phyloP scores from a whole-genome alignment of 2,329 filamentous ascomycete genomes.

The Lachnellula arida region DNA sequence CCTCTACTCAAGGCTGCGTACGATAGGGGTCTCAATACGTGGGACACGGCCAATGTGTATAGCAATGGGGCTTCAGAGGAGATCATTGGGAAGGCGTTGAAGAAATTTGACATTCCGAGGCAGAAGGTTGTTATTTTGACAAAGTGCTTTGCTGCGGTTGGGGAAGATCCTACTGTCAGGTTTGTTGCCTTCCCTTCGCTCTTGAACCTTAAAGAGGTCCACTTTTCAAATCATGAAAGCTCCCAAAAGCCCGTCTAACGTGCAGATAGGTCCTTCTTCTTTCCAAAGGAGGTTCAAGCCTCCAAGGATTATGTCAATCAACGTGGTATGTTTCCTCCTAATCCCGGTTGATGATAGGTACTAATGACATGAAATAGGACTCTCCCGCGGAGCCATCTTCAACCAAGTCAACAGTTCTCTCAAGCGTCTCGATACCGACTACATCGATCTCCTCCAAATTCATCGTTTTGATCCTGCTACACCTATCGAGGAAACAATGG shows the following conservation, averaged over 20 bases:
- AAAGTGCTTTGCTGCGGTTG: slow-evolving; percentile 49
- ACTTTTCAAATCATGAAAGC: no score
- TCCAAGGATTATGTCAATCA: slow-evolving; percentile 47
- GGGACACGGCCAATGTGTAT: slow-evolving; percentile 51
- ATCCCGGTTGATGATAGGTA: neutral
- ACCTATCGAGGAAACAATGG: slow-evolving; percentile 57
- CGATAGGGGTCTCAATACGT: slow-evolving; percentile 58
- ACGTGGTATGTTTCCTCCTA: slow-evolving; percentile 22
- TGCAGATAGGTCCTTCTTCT: slow-evolving; percentile 20
- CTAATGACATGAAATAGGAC: slow-evolving; percentile 34
- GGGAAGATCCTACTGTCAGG: slow-evolving; percentile 35
- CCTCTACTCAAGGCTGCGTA: slow-evolving; percentile 60
- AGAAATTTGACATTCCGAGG: slow-evolving; percentile 52
- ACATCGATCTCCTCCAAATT: slow-evolving; percentile 58
- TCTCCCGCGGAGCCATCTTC: slow-evolving; percentile 61
- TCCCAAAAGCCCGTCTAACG: no score
- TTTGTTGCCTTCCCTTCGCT: neutral
- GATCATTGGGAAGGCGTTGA: slow-evolving; percentile 54
- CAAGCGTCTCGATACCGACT: slow-evolving; percentile 47
- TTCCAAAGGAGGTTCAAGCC: slow-evolving; percentile 36
- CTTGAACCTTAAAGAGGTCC: no score
- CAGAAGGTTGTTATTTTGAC: slow-evolving; percentile 54
- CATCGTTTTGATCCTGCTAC: slow-evolving; percentile 51
- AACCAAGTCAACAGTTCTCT: slow-evolving; percentile 59
- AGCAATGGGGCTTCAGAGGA: slow-evolving; percentile 51